These are phyloP conservation scores for Crepidotus variabilis DNA, from an alignment of 768 basidiomycete genomes.

Conservation along the genomic window DNA sequence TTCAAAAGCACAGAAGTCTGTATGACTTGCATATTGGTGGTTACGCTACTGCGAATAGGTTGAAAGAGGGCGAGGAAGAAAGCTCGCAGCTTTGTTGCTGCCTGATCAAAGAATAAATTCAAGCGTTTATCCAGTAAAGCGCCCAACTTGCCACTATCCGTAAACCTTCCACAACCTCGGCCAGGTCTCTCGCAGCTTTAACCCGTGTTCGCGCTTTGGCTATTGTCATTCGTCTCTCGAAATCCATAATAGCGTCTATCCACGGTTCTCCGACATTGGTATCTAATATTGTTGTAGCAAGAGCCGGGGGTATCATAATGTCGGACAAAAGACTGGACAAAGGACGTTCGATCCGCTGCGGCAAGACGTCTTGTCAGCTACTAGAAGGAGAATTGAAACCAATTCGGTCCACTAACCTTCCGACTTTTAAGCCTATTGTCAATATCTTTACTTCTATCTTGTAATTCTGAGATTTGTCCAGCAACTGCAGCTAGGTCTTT, in stretches of 20 bases:
- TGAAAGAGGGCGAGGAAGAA: slow-evolving; percentile 85
- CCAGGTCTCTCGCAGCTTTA: slow-evolving; percentile 80
- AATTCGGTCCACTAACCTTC: slow-evolving; percentile 48
- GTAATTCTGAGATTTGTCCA: slow-evolving; percentile 93
- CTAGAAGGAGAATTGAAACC: neutral
- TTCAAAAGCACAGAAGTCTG: slow-evolving; percentile 86
- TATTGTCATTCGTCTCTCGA: slow-evolving; percentile 70
- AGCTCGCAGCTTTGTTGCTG: slow-evolving; percentile 80
- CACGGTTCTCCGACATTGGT: slow-evolving; percentile 85
- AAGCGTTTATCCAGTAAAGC: neutral
- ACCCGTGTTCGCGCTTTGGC: slow-evolving; percentile 75
- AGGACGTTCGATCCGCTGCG: slow-evolving; percentile 84
- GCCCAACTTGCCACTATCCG: slow-evolving; percentile 72
- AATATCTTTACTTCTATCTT: slow-evolving; percentile 86
- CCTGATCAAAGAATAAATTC: slow-evolving; percentile 39
- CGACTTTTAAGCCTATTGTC: slow-evolving; percentile 83
- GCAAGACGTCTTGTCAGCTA: slow-evolving; percentile 5
- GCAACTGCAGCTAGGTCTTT: slow-evolving; percentile 92
- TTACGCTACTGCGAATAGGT: slow-evolving; percentile 77
- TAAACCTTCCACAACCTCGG: slow-evolving; percentile 81
- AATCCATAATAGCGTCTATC: slow-evolving; percentile 76
- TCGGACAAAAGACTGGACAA: slow-evolving; percentile 77
- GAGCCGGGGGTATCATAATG: slow-evolving; percentile 76
- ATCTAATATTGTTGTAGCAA: slow-evolving; percentile 78
- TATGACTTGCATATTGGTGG: slow-evolving; percentile 90